Conservation (phyloP, 345 rosid genomes). For the Sonneratia caseolaris region DNA sequence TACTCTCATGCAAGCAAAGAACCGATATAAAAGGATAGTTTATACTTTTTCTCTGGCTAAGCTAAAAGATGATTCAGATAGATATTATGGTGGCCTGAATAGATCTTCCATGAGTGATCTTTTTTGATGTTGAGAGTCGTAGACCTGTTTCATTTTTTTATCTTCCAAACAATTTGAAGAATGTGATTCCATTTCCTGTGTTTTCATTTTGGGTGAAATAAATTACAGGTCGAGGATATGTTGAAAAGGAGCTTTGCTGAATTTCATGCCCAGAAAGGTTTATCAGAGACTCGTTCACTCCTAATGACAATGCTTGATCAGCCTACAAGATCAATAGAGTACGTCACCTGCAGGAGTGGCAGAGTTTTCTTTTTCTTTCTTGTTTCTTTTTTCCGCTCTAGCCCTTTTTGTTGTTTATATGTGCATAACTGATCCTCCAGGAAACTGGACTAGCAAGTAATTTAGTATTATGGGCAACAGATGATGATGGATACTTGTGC, state of each 20-base stretch:
- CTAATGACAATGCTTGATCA: conserved; percentile 66
- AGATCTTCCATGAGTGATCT: neutral
- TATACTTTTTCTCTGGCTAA: neutral
- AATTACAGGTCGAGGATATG: conserved; percentile 93
- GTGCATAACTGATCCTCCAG: neutral
- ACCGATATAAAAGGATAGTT: neutral
- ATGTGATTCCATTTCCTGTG: neutral
- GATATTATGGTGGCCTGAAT: neutral
- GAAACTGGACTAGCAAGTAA: neutral
- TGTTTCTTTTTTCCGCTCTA: neutral
- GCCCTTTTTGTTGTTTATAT: neutral
- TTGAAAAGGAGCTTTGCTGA: conserved; percentile 98
- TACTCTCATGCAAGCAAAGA: neutral
- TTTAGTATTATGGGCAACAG: neutral
- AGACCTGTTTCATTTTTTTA: neutral
- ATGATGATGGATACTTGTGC: neutral
- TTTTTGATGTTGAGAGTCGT: neutral
- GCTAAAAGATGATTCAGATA: neutral
- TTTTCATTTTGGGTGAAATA: conserved; percentile 8
- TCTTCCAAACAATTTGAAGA: neutral
- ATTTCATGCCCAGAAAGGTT: conserved; percentile 84
- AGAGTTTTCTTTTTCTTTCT: conserved; percentile 10
- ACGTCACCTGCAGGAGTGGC: conserved; percentile 17
- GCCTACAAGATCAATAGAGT: conserved; percentile 72
- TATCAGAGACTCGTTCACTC: conserved; percentile 78